phyloP scores from a whole-genome alignment of 1,284 basidiomycete species.

The Cutaneotrichosporon sp. region DNA sequence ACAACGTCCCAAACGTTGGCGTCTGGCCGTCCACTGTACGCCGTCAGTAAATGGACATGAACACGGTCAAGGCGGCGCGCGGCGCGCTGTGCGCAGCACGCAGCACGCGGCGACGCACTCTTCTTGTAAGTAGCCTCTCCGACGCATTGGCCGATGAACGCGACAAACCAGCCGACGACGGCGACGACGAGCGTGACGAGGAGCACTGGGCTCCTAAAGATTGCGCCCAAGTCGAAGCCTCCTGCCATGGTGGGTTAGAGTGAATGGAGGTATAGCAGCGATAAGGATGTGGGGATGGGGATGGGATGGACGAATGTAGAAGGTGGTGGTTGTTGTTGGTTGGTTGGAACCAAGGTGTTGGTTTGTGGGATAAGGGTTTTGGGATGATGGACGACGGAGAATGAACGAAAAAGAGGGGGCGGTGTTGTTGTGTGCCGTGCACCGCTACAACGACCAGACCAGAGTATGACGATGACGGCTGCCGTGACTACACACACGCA shows the following conservation, averaged over 20 bases:
- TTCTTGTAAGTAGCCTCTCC: not conserved
- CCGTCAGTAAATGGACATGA: no score
- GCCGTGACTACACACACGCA: not conserved
- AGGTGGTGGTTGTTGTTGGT: not conserved
- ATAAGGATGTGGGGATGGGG: not conserved
- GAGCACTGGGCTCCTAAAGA: constrained; percentile 84
- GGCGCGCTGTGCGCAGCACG: not conserved
- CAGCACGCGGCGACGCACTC: not conserved
- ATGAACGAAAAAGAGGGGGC: not conserved
- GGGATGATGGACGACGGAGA: no score
- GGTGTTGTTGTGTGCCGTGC: not conserved
- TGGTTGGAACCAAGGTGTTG: no score
- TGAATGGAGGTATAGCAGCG: not conserved
- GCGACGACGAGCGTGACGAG: constrained; percentile 77
- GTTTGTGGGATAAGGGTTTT: not conserved
- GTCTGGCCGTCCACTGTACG: no score
- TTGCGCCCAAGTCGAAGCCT: constrained; percentile 44
- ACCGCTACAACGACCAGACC: no score
- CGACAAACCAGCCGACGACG: constrained; percentile 83
- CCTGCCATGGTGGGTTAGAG: constrained; percentile 23
- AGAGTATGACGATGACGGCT: no score
- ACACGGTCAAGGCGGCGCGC: no score
- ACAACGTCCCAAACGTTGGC: constrained; percentile 56
- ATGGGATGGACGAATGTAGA: not conserved
- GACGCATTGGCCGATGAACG: constrained; percentile 56